Conservation (phyloP, 768 basidiomycete species). For the Phlebiopsis flavidoalba region DNA sequence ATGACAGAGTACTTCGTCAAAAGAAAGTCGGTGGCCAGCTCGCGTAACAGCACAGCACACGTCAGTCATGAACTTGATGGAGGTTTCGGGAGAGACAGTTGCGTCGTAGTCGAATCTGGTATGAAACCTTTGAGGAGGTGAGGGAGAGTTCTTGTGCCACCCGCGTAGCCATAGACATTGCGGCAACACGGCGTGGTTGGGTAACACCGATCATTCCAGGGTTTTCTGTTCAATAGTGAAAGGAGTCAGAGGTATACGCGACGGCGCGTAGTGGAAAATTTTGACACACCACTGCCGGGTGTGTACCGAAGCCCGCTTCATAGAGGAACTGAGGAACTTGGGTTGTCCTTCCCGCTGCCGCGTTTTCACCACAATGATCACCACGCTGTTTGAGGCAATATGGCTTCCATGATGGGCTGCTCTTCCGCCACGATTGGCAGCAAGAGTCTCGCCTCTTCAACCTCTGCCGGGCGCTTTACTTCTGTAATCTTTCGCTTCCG, state of each 20-base stretch:
- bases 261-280: background rate
- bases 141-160: conserved; percentile 92
- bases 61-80: conserved; percentile 99
- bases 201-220: conserved; percentile 98
- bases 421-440: conserved; percentile 92
- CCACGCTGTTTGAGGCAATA: conserved; percentile 81
- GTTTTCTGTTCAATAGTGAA: conserved; percentile 58
- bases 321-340: conserved; percentile 98
- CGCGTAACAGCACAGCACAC: conserved; percentile 90
- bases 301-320: conserved; percentile 93
- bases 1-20: conserved; percentile 91
- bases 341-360: conserved; percentile 98
- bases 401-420: conserved; percentile 89
- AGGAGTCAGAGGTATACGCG: background rate
- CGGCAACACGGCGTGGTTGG: conserved; percentile 95
- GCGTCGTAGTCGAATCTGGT: conserved; percentile 98
- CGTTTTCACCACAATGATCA: conserved; percentile 92
- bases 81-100: conserved; percentile 82
- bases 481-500: conserved; percentile 38
- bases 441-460: conserved; percentile 71
- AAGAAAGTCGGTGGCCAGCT: conserved; percentile 90
- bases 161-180: conserved; percentile 91
- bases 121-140: conserved; percentile 77
- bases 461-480: conserved; percentile 61
- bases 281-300: conserved; percentile 59